phyloP scores from a whole-genome alignment of 2,329 filamentous ascomycete species.

The Lecanosticta acicola region DNA sequence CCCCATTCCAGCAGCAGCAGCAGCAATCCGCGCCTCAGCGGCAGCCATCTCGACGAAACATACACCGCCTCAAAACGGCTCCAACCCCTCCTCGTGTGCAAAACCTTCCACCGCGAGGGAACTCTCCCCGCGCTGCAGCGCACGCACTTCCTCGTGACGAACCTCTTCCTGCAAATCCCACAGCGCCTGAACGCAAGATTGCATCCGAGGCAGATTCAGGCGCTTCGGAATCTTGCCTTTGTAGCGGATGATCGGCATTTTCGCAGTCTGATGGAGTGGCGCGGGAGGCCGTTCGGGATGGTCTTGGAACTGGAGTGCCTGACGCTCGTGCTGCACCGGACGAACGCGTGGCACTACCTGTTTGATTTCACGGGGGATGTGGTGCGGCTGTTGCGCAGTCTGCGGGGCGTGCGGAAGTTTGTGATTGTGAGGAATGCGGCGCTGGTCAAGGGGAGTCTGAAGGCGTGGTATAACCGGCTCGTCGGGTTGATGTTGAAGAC shows the following conservation, averaged over 20 bases:
- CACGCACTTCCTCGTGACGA: conserved; percentile 35
- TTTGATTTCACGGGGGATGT: conserved; percentile 32
- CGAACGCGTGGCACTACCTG: conserved; percentile 32
- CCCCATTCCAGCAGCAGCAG: conserved; percentile 6
- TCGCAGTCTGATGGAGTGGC: conserved; percentile 31
- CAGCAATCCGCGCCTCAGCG: neutral
- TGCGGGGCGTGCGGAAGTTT: conserved; percentile 32
- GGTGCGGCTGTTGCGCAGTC: conserved; percentile 30
- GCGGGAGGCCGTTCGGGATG: conserved; percentile 30
- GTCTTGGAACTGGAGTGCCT: conserved; percentile 31
- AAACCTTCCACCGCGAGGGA: conserved; percentile 35
- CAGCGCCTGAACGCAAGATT: conserved; percentile 22
- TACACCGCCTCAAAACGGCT: conserved; percentile 29
- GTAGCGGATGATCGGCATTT: conserved; percentile 30
- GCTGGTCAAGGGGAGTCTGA: conserved; percentile 34
- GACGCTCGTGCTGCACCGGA: conserved; percentile 29
- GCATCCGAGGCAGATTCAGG: conserved; percentile 24
- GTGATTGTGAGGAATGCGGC: conserved; percentile 34
- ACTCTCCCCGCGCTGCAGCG: conserved; percentile 30
- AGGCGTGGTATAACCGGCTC: conserved; percentile 36
- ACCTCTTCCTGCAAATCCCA: conserved; percentile 31
- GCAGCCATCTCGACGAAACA: conserved; percentile 19
- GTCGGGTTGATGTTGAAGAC: conserved; percentile 37
- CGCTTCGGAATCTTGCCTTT: conserved; percentile 32
- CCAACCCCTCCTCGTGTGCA: conserved; percentile 34